Conservation (phyloP, 208 protist genomes). For the Trichomonas gallinae region DNA sequence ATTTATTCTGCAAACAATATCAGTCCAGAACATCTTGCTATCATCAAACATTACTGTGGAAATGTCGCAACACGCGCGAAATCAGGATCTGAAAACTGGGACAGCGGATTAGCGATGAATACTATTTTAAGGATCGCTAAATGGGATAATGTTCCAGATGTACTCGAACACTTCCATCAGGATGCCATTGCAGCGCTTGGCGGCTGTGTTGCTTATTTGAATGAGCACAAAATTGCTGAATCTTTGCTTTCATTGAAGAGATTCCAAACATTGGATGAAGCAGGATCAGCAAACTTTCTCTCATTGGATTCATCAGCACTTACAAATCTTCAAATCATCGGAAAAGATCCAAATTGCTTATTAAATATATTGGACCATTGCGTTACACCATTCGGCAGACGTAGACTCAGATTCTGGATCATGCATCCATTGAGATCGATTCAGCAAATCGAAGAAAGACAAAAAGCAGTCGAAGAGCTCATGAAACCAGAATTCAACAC, state of each 20-base stretch:
- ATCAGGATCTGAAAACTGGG: not conserved
- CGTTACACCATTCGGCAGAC: not conserved
- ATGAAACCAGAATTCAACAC: not conserved
- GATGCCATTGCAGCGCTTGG: not conserved
- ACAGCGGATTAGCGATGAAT: not conserved
- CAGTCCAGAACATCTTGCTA: not conserved
- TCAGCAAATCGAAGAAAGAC: not conserved
- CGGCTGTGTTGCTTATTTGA: slow-evolving; percentile 8
- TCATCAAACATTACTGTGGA: not conserved
- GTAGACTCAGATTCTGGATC: slow-evolving; percentile 13
- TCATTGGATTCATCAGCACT: slow-evolving; percentile 3
- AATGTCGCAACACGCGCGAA: not conserved
- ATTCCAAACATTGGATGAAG: slow-evolving; percentile 2
- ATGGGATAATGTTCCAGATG: not conserved
- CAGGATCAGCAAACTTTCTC: not conserved
- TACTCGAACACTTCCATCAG: not conserved
- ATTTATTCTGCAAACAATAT: not conserved
- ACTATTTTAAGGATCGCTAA: not conserved
- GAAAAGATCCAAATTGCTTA: not conserved
- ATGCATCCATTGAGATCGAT: slow-evolving; percentile 17
- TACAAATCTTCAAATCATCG: slow-evolving; percentile 20
- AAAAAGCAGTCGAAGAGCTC: not conserved
- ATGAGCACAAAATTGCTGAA: not conserved
- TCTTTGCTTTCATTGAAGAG: not conserved
- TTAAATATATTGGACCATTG: slow-evolving; percentile 18